These are phyloP conservation scores for Sporothrix humicola DNA, from an alignment of 2,329 filamentous ascomycete genomes.

Conservation along the genomic window DNA sequence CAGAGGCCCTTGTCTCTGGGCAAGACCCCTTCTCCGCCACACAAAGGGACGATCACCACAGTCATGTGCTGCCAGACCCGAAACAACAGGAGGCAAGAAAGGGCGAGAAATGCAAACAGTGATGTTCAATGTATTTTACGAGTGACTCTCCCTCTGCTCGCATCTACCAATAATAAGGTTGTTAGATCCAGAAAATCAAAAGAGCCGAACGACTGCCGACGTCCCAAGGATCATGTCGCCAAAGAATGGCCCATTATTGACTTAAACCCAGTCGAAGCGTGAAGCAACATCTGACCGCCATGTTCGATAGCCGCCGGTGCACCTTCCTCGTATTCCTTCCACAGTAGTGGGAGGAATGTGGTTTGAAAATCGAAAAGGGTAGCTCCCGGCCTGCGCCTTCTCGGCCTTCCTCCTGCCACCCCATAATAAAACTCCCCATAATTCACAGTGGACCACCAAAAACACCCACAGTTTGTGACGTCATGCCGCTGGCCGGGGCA, in stretches of 20 bases:
- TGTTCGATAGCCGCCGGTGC: conserved; percentile 6
- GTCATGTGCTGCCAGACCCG: conserved; percentile 21
- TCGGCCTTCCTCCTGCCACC: not conserved
- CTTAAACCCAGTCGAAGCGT: not conserved
- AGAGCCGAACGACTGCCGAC: conserved; percentile 24
- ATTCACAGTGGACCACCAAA: not conserved
- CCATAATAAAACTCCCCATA: not conserved
- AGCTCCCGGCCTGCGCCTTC: not conserved
- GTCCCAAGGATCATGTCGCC: not conserved
- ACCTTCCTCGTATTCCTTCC: conserved; percentile 11
- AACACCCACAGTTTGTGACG: conserved; percentile 14
- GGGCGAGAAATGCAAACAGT: not conserved
- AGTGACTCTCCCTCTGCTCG: too few species aligned
- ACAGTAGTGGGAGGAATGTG: not conserved
- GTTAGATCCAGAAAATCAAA: not conserved
- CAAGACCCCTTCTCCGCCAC: conserved; percentile 3
- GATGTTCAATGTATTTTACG: not conserved
- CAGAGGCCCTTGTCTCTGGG: not conserved
- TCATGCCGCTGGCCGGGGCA: conserved; percentile 7
- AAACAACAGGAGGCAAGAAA: conserved; percentile 17
- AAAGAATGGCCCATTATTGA: not conserved
- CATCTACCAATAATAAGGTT: conserved; percentile 10
- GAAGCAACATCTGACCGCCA: conserved; percentile 11
- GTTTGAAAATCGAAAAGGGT: not conserved
- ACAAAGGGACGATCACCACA: not conserved